phyloP scores from a whole-genome alignment of 441 rosid genomes.

The Viola pubescens region DNA sequence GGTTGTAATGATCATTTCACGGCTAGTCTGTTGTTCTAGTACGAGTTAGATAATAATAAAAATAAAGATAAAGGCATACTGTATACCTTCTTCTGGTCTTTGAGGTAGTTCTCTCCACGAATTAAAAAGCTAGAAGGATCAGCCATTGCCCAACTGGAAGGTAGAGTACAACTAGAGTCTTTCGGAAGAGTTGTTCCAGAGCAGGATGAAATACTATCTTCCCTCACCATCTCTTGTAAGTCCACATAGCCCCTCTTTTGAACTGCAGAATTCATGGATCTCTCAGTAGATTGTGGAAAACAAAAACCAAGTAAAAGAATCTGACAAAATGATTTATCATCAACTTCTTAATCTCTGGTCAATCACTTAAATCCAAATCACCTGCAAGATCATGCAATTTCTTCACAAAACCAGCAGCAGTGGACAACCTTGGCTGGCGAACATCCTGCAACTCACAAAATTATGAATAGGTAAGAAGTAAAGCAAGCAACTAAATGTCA shows the following conservation, averaged over 20 bases:
- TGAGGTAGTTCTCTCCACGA: constrained; percentile 77
- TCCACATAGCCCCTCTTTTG: constrained; percentile 92
- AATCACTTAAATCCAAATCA: constrained; percentile 25
- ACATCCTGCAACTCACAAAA: constrained; percentile 45
- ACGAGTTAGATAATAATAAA: too few relatives aligned
- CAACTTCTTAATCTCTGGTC: constrained; percentile 13
- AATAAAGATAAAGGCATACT: constrained; percentile 6
- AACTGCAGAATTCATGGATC: constrained; percentile 38
- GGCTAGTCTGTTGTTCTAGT: too few relatives aligned
- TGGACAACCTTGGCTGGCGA: constrained; percentile 58
- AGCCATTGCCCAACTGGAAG: constrained; percentile 74
- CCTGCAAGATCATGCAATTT: constrained; percentile 93
- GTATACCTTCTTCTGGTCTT: constrained; percentile 71
- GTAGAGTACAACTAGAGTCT: constrained; percentile 53
- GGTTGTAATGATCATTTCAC: too few relatives aligned
- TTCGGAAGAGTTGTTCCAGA: constrained; percentile 80
- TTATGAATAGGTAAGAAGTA: constrained; percentile 19
- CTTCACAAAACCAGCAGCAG: constrained; percentile 77
- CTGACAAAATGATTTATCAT: constrained; percentile 9
- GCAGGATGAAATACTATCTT: constrained; percentile 49
- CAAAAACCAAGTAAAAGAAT: constrained; percentile 11
- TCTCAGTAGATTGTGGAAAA: constrained; percentile 12
- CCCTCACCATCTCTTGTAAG: constrained; percentile 64
- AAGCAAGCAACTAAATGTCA: constrained; percentile 1
- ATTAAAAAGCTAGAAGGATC: constrained; percentile 84